Conservation (phyloP, 169 alveolate genomes). For the Amoebophrya sp. region DNA sequence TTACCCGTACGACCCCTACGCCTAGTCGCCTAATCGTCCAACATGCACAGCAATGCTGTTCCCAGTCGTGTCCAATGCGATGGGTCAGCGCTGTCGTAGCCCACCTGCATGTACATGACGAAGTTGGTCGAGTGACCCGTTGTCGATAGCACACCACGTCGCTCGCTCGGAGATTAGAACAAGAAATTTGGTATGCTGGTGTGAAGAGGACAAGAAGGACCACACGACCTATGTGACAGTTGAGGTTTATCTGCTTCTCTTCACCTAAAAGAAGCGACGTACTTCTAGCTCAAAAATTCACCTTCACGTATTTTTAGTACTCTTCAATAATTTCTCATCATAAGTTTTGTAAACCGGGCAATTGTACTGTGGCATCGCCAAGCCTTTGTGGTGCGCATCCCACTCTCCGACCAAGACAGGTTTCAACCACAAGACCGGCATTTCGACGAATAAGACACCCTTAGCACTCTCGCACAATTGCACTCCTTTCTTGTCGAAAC, state of each 20-base stretch:
- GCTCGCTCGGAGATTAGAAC: conserved; percentile 33
- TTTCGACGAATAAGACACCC: conserved; percentile 72
- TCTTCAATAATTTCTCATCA: background rate
- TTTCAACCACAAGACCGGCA: conserved; percentile 78
- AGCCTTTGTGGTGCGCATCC: conserved; percentile 59
- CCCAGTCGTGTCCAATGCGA: conserved; percentile 45
- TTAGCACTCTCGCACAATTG: background rate
- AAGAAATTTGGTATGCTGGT: background rate
- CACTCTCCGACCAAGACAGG: conserved; percentile 53
- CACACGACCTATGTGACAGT: background rate
- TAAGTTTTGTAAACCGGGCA: conserved; percentile 75
- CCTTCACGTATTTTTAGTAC: background rate
- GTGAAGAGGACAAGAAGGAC: background rate
- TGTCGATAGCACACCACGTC: conserved; percentile 41
- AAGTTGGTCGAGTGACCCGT: conserved; percentile 51
- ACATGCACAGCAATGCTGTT: conserved; percentile 38
- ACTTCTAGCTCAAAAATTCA: background rate
- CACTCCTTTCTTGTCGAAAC: background rate
- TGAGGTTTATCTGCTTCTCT: background rate
- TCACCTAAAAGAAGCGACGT: background rate
- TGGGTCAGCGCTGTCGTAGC: conserved; percentile 24
- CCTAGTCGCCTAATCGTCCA: conserved; percentile 40
- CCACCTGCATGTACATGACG: conserved; percentile 39
- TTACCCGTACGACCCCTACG: no score
- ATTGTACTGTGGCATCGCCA: conserved; percentile 63